Evolutionary conservation across 257 asterid species (phyloP).

Genomic region (Solanum sparsipilum): DNA sequence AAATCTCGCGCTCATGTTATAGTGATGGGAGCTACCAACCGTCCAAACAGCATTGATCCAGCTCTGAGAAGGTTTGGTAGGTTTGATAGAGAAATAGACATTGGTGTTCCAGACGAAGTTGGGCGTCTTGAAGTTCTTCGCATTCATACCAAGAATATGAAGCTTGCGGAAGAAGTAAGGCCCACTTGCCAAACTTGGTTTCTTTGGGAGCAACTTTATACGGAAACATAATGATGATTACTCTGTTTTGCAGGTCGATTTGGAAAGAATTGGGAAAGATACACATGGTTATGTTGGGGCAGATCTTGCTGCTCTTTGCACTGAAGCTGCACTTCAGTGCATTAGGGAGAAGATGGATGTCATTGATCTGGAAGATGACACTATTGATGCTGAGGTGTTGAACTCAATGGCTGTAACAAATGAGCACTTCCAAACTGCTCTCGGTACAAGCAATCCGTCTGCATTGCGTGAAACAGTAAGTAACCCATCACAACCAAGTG

Average conservation of each 20-base stretch:
- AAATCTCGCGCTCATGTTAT: conserved; percentile 49
- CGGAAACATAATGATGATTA: neutral
- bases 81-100: conserved; percentile 56
- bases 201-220: neutral
- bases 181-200: neutral
- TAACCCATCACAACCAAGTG: neutral
- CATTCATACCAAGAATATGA: conserved; percentile 55
- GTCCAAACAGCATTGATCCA: conserved; percentile 52
- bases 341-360: conserved; percentile 58
- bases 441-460: conserved; percentile 52
- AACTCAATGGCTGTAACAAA: conserved; percentile 55
- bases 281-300: conserved; percentile 56
- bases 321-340: conserved; percentile 60
- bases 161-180: conserved; percentile 44
- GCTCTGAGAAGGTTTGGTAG: conserved; percentile 56
- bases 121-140: conserved; percentile 58
- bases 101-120: conserved; percentile 57
- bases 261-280: conserved; percentile 38
- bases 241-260: conserved; percentile 30
- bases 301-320: conserved; percentile 55
- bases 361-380: conserved; percentile 47
- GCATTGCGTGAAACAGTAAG: conserved; percentile 51
- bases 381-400: conserved; percentile 47
- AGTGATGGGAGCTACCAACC: conserved; percentile 53
- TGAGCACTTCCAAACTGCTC: conserved; percentile 46